phyloP scores from a whole-genome alignment of 225 moss, liverwort and hornwort genomes.

The Physcomitrium patens region DNA sequence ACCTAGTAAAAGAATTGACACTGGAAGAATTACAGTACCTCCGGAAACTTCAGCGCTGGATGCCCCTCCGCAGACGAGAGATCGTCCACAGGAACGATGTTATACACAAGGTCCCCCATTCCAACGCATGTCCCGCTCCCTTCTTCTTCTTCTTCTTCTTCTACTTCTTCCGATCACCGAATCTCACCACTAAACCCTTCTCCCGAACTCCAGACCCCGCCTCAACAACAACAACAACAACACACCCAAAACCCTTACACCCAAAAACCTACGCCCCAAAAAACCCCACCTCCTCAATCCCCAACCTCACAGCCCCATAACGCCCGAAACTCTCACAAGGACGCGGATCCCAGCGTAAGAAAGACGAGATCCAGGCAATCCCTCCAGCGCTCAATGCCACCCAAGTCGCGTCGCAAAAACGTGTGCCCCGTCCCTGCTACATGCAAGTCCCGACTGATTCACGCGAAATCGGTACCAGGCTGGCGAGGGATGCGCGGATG shows the following conservation, averaged over 20 bases:
- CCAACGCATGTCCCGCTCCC: constrained; percentile 45
- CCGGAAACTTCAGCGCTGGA: constrained; percentile 66
- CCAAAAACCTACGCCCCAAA: background rate
- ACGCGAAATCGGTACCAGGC: no score
- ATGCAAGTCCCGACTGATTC: no score
- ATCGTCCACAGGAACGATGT: constrained; percentile 88
- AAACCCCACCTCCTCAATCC: background rate
- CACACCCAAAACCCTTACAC: background rate
- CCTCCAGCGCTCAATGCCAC: background rate
- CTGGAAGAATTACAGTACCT: constrained; percentile 39
- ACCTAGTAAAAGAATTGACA: background rate
- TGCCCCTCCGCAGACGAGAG: constrained; percentile 47
- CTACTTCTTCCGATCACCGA: background rate
- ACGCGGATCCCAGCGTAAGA: background rate
- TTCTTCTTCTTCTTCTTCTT: background rate
- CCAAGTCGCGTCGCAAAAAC: background rate
- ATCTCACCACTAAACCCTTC: background rate
- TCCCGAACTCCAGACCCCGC: constrained; percentile 2
- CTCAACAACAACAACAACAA: background rate
- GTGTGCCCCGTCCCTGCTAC: background rate
- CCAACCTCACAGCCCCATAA: background rate
- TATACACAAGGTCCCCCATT: constrained; percentile 66
- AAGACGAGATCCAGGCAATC: no score
- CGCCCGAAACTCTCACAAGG: background rate
- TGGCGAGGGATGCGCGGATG: no score